Conservation (phyloP, 805 yeast genomes). For the Lipomyces spencermartinsiae region DNA sequence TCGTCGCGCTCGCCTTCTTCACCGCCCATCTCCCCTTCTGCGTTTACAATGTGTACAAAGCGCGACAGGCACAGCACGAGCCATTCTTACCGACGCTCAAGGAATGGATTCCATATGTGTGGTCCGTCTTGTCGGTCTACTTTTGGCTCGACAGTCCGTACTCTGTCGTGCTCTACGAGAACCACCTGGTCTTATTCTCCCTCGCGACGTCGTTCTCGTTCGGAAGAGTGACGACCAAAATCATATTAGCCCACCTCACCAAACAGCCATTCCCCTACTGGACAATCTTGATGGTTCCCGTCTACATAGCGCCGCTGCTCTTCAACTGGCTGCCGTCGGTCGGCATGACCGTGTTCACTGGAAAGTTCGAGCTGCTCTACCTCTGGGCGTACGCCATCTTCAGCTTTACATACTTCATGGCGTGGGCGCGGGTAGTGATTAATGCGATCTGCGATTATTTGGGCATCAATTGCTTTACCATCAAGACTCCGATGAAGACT, state of each 20-base stretch:
- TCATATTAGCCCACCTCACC: constrained; percentile 85
- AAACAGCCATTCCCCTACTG: constrained; percentile 76
- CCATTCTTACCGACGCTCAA: constrained; percentile 49
- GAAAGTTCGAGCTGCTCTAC: constrained; percentile 48
- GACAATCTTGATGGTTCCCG: constrained; percentile 67
- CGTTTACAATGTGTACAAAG: constrained; percentile 55
- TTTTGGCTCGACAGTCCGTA: constrained; percentile 54
- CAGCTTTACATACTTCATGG: constrained; percentile 73
- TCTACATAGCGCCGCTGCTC: constrained; percentile 46
- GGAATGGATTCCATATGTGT: constrained; percentile 74
- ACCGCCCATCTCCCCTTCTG: constrained; percentile 70
- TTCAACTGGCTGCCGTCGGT: constrained; percentile 56
- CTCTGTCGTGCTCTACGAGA: constrained; percentile 53
- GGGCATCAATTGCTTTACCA: constrained; percentile 81
- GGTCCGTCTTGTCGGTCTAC: constrained; percentile 58
- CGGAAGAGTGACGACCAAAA: constrained; percentile 70
- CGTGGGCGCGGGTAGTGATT: constrained; percentile 70
- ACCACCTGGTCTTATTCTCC: constrained; percentile 72
- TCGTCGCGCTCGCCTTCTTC: constrained; percentile 48
- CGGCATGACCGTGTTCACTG: constrained; percentile 44
- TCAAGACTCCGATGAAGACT: constrained; percentile 9
- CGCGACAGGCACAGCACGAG: constrained; percentile 50
- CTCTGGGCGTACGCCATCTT: constrained; percentile 63
- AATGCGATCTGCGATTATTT: constrained; percentile 81
- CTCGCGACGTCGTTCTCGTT: constrained; percentile 81